Evolutionary conservation across 352 stramenopile genomes (phyloP).

Genomic region (Phytopythium sindhum): DNA sequence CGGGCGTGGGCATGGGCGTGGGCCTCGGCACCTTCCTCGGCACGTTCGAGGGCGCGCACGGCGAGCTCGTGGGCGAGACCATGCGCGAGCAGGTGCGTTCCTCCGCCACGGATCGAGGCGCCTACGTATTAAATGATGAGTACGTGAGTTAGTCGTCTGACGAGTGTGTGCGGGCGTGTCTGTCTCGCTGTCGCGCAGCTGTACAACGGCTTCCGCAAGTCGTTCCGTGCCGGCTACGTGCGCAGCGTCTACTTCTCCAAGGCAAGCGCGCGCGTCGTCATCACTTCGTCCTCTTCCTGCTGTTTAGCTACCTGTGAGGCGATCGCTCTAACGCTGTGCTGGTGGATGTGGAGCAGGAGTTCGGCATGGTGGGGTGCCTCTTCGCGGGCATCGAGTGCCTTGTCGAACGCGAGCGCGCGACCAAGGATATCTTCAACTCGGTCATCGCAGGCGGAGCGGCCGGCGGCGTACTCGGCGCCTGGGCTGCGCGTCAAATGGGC

Average conservation of each 20-base stretch:
- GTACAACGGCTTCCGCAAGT: slow-evolving; percentile 84
- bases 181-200: slow-evolving; percentile 31
- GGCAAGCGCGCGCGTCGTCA: slow-evolving; percentile 18
- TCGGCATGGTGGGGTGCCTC: slow-evolving; percentile 74
- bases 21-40: slow-evolving; percentile 82
- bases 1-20: slow-evolving; percentile 72
- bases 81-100: slow-evolving; percentile 80
- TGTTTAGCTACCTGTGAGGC: background rate
- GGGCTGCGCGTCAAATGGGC: slow-evolving; percentile 62
- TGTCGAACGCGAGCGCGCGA: slow-evolving; percentile 78
- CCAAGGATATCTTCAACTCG: slow-evolving; percentile 76
- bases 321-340: background rate
- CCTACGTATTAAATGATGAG: too few relatives aligned
- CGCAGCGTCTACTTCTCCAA: slow-evolving; percentile 88
- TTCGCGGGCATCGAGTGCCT: slow-evolving; percentile 81
- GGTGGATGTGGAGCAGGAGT: slow-evolving; percentile 43
- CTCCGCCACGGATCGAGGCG: too few relatives aligned
- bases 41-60: slow-evolving; percentile 85
- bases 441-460: slow-evolving; percentile 68
- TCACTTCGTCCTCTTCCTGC: background rate
- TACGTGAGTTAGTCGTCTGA: background rate
- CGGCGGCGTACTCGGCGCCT: slow-evolving; percentile 60
- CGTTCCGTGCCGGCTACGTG: slow-evolving; percentile 65
- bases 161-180: background rate
- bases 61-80: slow-evolving; percentile 77